A percentile compares a stretch with the other conserved stretches of the same genome.
These are phyloP conservation scores for Thelonectria rubi DNA, from an alignment of 2,329 filamentous ascomycete species.

Conservation along the genomic window DNA sequence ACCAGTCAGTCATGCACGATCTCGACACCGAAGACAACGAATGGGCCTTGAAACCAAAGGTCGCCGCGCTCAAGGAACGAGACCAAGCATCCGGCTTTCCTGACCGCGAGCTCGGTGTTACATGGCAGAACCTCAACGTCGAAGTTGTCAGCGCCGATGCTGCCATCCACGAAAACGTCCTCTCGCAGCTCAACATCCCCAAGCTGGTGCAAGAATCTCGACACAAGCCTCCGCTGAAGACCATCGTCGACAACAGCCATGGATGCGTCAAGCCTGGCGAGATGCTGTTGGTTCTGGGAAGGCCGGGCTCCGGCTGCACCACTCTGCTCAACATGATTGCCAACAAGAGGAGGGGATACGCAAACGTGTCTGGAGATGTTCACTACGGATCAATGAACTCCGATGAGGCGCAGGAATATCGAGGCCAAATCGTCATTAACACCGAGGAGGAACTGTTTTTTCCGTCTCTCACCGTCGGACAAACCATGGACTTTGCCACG, in stretches of 20 bases:
- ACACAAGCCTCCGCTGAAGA: conserved; percentile 66
- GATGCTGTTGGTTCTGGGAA: conserved; percentile 75
- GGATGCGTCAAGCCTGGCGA: conserved; percentile 78
- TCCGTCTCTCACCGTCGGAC: conserved; percentile 73
- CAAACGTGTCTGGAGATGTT: conserved; percentile 66
- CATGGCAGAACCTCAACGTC: conserved; percentile 72
- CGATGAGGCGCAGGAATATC: conserved; percentile 59
- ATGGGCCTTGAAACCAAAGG: conserved; percentile 60
- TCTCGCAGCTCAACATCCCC: conserved; percentile 66
- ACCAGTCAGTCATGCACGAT: conserved; percentile 26
- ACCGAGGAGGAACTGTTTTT: conserved; percentile 74
- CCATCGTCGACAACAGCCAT: conserved; percentile 71
- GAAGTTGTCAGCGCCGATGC: conserved; percentile 68
- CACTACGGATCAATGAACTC: conserved; percentile 62
- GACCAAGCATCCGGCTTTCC: conserved; percentile 57
- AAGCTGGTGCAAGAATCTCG: conserved; percentile 62
- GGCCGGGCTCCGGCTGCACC: conserved; percentile 75
- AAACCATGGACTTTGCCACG: conserved; percentile 77
- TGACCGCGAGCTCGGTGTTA: conserved; percentile 65
- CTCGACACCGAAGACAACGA: conserved; percentile 38
- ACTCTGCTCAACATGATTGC: conserved; percentile 75
- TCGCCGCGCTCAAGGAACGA: conserved; percentile 54
- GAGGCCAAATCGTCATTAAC: conserved; percentile 72
- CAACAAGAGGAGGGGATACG: conserved; percentile 69
- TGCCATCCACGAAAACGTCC: conserved; percentile 71